These are phyloP conservation scores for Fusarium aywerte DNA, from an alignment of 2,329 filamentous ascomycete genomes.

Conservation along the genomic window DNA sequence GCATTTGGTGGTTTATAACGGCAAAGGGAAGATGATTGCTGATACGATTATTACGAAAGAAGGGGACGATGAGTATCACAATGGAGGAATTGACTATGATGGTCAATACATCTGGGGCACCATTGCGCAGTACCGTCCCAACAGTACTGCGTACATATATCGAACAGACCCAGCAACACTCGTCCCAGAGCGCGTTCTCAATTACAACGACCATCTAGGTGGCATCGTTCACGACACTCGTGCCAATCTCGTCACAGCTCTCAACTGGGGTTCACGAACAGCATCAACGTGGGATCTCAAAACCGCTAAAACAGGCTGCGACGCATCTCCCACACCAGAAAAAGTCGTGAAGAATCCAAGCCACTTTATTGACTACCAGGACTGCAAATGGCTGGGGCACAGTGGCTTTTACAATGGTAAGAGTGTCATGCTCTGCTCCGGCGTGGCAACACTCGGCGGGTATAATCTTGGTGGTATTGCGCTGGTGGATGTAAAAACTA, in stretches of 20 bases:
- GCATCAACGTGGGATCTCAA: conserved; percentile 53
- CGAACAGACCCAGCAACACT: conserved; percentile 53
- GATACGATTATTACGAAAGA: conserved; percentile 56
- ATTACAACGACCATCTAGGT: conserved; percentile 57
- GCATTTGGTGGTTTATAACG: conserved; percentile 58
- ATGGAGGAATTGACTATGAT: conserved; percentile 61
- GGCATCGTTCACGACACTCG: conserved; percentile 57
- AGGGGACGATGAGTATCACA: conserved; percentile 57
- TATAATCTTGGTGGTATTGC: conserved; percentile 58
- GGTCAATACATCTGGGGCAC: conserved; percentile 59
- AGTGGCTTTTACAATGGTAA: conserved; percentile 50
- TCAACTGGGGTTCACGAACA: conserved; percentile 60
- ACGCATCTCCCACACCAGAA: conserved; percentile 28
- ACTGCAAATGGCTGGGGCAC: conserved; percentile 62
- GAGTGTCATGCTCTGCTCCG: conserved; percentile 60
- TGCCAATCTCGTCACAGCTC: conserved; percentile 50
- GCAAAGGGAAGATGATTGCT: conserved; percentile 54
- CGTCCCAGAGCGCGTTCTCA: conserved; percentile 50
- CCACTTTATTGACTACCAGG: conserved; percentile 62
- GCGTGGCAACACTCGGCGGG: conserved; percentile 53
- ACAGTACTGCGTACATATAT: conserved; percentile 57
- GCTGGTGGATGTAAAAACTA: conserved; percentile 57
- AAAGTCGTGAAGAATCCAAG: conserved; percentile 52
- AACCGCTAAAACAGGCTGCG: conserved; percentile 26
- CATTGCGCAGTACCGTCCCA: conserved; percentile 59